Conservation (phyloP, 306 rosid genomes). For the Vigna hirtella region DNA sequence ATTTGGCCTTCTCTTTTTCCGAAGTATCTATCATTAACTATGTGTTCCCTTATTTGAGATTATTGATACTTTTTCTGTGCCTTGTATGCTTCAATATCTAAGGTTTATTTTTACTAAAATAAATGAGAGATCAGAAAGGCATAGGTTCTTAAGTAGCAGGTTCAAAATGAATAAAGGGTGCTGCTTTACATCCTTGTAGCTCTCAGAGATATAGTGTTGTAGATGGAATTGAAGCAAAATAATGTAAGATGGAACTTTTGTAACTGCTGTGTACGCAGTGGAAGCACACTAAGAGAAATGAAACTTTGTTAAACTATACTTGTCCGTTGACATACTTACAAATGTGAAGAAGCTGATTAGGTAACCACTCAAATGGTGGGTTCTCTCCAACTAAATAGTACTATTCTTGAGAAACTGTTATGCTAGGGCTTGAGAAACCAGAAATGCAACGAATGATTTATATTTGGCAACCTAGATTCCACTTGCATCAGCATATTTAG, state of each 20-base stretch:
- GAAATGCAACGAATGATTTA: constrained; percentile 19
- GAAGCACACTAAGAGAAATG: constrained; percentile 22
- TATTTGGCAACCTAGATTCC: neutral
- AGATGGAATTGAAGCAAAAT: constrained; percentile 22
- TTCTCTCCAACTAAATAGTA: constrained; percentile 18
- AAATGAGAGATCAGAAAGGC: neutral
- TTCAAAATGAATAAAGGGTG: neutral
- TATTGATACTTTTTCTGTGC: neutral
- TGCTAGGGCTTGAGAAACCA: constrained; percentile 2
- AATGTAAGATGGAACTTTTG: constrained; percentile 25
- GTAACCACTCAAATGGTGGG: neutral
- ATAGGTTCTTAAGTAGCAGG: constrained; percentile 12
- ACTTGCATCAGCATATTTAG: neutral
- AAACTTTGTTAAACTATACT: constrained; percentile 5
- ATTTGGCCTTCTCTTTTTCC: neutral
- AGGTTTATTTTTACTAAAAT: neutral
- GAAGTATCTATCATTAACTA: neutral
- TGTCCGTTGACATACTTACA: constrained; percentile 12
- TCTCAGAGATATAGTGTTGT: constrained; percentile 16
- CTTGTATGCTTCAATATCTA: constrained; percentile 25
- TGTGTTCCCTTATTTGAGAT: constrained; percentile 1
- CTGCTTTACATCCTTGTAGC: constrained; percentile 16
- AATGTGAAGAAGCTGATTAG: constrained; percentile 10
- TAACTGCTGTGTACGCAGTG: constrained; percentile 1
- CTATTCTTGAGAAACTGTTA: neutral